Conservation (phyloP, 768 basidiomycete genomes). For the Crepidotus variabilis region DNA sequence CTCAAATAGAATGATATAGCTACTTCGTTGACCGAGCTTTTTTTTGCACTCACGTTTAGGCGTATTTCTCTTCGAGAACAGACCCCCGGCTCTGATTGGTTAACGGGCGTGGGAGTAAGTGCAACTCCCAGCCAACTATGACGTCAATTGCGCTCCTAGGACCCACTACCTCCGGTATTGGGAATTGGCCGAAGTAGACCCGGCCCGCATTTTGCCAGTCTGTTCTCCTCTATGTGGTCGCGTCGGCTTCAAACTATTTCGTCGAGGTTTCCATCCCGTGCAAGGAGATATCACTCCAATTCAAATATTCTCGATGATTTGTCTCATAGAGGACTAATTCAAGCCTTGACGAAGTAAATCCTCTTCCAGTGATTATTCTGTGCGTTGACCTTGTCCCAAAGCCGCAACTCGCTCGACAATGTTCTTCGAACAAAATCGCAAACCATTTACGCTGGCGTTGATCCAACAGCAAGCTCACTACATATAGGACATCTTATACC, state of each 20-base stretch:
- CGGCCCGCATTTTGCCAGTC: too few relatives aligned
- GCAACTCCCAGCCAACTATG: too few relatives aligned
- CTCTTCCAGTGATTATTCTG: background rate
- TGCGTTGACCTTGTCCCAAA: slow-evolving; percentile 15
- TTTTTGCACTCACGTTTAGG: too few relatives aligned
- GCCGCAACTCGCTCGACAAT: slow-evolving; percentile 37
- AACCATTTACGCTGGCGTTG: slow-evolving; percentile 83
- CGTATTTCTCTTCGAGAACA: too few relatives aligned
- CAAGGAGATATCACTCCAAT: slow-evolving; percentile 11
- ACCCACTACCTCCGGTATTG: too few relatives aligned
- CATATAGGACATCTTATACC: slow-evolving; percentile 95
- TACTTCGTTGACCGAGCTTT: too few relatives aligned
- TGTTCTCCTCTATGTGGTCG: slow-evolving; percentile 14
- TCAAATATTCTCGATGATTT: slow-evolving; percentile 39
- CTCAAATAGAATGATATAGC: too few relatives aligned
- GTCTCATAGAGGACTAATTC: slow-evolving; percentile 41
- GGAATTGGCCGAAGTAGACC: too few relatives aligned
- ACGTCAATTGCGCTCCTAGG: too few relatives aligned
- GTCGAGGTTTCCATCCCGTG: background rate
- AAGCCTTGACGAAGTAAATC: slow-evolving; percentile 40
- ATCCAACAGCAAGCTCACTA: slow-evolving; percentile 86
- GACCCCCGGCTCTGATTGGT: too few relatives aligned
- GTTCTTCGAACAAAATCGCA: slow-evolving; percentile 36
- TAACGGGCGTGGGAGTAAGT: too few relatives aligned
- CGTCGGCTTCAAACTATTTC: slow-evolving; percentile 7